A percentile compares a stretch with the other conserved stretches of the same genome.
phyloP scores from a whole-genome alignment of 2,329 filamentous ascomycete species.

The Fusarium fracticaudum region DNA sequence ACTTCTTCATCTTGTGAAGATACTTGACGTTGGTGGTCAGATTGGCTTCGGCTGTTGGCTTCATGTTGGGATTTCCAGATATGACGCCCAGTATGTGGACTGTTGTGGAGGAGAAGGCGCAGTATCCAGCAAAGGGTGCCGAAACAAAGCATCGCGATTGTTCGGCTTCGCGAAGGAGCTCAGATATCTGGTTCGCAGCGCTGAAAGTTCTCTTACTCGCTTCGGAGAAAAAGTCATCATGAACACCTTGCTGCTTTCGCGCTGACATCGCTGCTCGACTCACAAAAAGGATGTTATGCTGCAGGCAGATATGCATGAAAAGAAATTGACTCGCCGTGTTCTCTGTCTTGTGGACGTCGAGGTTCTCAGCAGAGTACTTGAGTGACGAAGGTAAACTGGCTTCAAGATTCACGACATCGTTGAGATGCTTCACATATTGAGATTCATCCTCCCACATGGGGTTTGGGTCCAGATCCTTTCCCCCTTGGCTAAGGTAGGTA shows the following conservation, averaged over 20 bases:
- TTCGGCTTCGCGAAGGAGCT: conserved; percentile 82
- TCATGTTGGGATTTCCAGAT: conserved; percentile 80
- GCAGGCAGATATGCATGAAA: conserved; percentile 88
- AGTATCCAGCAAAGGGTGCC: conserved; percentile 94
- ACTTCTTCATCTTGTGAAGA: conserved; percentile 92
- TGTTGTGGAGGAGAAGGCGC: conserved; percentile 90
- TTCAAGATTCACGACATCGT: conserved; percentile 76
- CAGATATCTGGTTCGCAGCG: conserved; percentile 87
- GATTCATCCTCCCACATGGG: conserved; percentile 88
- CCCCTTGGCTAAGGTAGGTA: conserved; percentile 89
- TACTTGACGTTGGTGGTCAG: conserved; percentile 90
- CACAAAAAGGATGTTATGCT: conserved; percentile 90
- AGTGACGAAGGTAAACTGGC: conserved; percentile 74
- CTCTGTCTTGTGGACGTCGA: conserved; percentile 85
- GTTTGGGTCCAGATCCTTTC: conserved; percentile 78
- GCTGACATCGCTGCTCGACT: conserved; percentile 86
- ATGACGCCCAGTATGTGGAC: conserved; percentile 96
- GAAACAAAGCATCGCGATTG: conserved; percentile 75
- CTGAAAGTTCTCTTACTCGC: conserved; percentile 80
- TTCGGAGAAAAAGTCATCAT: conserved; percentile 79
- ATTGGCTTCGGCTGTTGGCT: conserved; percentile 83
- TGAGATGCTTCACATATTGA: conserved; percentile 74
- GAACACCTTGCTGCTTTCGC: conserved; percentile 74
- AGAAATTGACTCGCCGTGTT: conserved; percentile 91
- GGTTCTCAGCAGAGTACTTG: conserved; percentile 82